These are phyloP conservation scores for Hymenoscyphus fructigenus DNA, from an alignment of 2,329 filamentous ascomycete genomes.

Conservation along the genomic window DNA sequence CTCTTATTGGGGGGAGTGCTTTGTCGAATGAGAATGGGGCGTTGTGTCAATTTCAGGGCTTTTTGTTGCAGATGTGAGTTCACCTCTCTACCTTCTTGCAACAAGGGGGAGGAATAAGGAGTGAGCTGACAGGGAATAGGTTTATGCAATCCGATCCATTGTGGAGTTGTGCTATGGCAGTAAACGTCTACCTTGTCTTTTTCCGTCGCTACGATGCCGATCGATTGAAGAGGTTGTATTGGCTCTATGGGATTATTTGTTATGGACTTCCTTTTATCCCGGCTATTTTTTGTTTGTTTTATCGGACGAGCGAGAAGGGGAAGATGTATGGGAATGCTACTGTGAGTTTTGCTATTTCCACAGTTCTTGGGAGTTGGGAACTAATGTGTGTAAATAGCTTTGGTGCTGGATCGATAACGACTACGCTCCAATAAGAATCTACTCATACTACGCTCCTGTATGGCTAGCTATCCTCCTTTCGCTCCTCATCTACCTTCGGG, in stretches of 20 bases:
- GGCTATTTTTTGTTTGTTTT: conserved; percentile 53
- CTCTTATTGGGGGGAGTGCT: conserved; percentile 53
- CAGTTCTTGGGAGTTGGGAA: background rate
- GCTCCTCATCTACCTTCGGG: conserved; percentile 63
- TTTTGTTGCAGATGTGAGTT: conserved; percentile 72
- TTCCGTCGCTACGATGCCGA: conserved; percentile 53
- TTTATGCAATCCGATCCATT: conserved; percentile 53
- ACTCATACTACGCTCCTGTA: conserved; percentile 70
- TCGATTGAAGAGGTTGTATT: conserved; percentile 52
- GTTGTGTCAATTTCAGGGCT: conserved; percentile 69
- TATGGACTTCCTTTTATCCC: conserved; percentile 58
- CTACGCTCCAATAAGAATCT: conserved; percentile 72
- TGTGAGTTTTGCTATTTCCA: conserved; percentile 18
- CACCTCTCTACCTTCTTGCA: background rate
- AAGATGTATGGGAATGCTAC: conserved; percentile 41
- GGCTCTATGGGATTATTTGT: conserved; percentile 52
- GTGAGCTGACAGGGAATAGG: conserved; percentile 56
- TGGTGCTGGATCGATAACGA: conserved; percentile 76
- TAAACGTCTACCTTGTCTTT: conserved; percentile 61
- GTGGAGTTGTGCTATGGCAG: conserved; percentile 60
- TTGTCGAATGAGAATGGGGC: conserved; percentile 23
- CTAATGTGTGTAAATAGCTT: conserved; percentile 40
- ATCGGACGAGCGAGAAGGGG: conserved; percentile 38
- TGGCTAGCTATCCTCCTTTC: conserved; percentile 64
- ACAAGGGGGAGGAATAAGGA: background rate